Percentiles rank a stretch among this genome's conserved stretches.
Conservation (phyloP, 78 protist species). For the Dictyostelium citrinum region DNA sequence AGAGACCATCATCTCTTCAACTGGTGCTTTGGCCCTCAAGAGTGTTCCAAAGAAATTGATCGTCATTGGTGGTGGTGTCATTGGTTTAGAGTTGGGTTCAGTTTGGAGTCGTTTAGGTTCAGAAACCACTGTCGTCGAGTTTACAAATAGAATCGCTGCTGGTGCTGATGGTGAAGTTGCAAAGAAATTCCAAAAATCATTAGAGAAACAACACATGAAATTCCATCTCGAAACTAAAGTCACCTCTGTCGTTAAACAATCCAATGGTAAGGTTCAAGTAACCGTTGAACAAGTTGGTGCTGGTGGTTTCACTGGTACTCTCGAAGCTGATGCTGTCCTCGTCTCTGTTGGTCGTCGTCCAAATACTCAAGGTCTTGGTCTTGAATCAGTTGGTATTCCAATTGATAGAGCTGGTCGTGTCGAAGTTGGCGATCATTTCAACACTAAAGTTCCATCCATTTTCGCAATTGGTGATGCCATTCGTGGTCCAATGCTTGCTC, state of each 20-base stretch:
- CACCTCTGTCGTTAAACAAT: slow-evolving; percentile 26
- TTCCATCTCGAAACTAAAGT: slow-evolving; percentile 93
- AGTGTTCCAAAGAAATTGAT: slow-evolving; percentile 95
- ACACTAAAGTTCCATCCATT: slow-evolving; percentile 89
- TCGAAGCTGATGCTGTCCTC: slow-evolving; percentile 92
- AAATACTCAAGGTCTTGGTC: slow-evolving; percentile 92
- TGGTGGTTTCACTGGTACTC: slow-evolving; percentile 28
- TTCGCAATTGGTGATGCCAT: slow-evolving; percentile 99
- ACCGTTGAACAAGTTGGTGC: slow-evolving; percentile 82
- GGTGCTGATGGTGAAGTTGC: slow-evolving; percentile 90
- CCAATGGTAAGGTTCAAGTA: slow-evolving; percentile 72
- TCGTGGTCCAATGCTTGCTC: slow-evolving; percentile 99
- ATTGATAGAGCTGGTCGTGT: slow-evolving; percentile 90
- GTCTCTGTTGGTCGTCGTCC: slow-evolving; percentile 98
- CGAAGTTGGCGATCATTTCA: slow-evolving; percentile 85
- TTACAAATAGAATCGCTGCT: slow-evolving; percentile 87
- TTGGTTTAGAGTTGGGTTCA: slow-evolving; percentile 99
- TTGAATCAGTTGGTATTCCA: slow-evolving; percentile 86
- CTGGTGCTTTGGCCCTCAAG: slow-evolving; percentile 96
- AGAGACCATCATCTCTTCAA: slow-evolving; percentile 92
- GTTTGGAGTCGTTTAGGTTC: slow-evolving; percentile 99
- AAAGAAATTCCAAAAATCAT: slow-evolving; percentile 80
- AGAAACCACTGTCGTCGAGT: slow-evolving; percentile 98
- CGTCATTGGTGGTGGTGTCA: slow-evolving; percentile 99
- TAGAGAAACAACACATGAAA: slow-evolving; percentile 92